These are phyloP conservation scores for Corymbia citriodora DNA, from an alignment of 441 rosid species.

Conservation along the genomic window DNA sequence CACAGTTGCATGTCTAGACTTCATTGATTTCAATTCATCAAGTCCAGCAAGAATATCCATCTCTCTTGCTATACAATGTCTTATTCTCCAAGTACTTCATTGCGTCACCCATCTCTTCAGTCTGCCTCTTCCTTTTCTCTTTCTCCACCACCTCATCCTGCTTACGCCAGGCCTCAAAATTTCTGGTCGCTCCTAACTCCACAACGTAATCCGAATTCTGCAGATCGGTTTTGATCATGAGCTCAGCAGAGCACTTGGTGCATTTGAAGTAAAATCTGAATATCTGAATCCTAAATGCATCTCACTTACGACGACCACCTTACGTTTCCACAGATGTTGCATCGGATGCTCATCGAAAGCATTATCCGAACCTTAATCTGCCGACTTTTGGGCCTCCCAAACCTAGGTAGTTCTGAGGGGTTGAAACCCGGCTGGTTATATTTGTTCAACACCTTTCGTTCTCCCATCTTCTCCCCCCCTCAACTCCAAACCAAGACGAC, in stretches of 20 bases:
- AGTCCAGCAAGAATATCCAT: conserved; percentile 81
- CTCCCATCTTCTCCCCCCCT: conserved; percentile 54
- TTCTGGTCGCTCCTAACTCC: conserved; percentile 69
- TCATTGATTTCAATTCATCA: conserved; percentile 88
- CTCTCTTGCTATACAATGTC: conserved; percentile 73
- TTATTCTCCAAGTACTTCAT: conserved; percentile 84
- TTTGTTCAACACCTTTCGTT: conserved; percentile 71
- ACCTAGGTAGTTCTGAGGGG: too few species aligned
- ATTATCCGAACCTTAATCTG: background rate
- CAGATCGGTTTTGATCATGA: conserved; percentile 66
- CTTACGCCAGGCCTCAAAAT: conserved; percentile 81
- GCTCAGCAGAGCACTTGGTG: conserved; percentile 60
- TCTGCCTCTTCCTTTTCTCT: conserved; percentile 43
- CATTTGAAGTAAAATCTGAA: conserved; percentile 15
- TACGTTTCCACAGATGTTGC: conserved; percentile 60
- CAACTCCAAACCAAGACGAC: background rate
- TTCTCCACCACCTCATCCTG: conserved; percentile 72
- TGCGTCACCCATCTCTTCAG: conserved; percentile 81
- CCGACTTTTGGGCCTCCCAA: too few species aligned
- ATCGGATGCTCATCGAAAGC: conserved; percentile 43
- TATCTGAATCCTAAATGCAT: conserved; percentile 49
- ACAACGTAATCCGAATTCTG: conserved; percentile 69
- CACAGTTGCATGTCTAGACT: conserved; percentile 59
- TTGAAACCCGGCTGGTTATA: conserved; percentile 75
- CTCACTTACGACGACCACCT: background rate